Evolutionary conservation across 768 basidiomycete species (phyloP).

Genomic region (Calocybe gangraenosa): DNA sequence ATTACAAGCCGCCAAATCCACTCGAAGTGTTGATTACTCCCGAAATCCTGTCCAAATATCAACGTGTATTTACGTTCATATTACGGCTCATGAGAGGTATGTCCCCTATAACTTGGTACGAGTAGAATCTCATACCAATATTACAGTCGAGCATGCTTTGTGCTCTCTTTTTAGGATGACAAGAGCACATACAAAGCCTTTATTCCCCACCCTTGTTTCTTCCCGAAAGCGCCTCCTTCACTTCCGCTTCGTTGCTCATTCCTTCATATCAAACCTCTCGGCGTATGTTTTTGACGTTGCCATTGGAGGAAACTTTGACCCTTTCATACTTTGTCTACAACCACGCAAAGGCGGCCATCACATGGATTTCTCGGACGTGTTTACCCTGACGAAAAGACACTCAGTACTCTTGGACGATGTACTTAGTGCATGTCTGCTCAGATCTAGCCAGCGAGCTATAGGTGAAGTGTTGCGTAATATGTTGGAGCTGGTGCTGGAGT

Average conservation of each 20-base stretch:
- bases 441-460: conserved; percentile 61
- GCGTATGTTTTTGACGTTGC: conserved; percentile 79
- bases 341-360: conserved; percentile 14
- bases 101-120: conserved; percentile 11
- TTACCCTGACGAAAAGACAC: conserved; percentile 65
- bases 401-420: conserved; percentile 69
- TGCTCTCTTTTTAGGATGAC: conserved; percentile 65
- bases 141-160: conserved; percentile 62
- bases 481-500: conserved; percentile 63
- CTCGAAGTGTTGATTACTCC: conserved; percentile 70
- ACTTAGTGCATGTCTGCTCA: conserved; percentile 68
- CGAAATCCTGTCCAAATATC: conserved; percentile 77
- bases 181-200: conserved; percentile 32
- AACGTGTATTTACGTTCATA: conserved; percentile 76
- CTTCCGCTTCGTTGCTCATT: conserved; percentile 70
- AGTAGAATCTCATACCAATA: conserved; percentile 4
- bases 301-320: conserved; percentile 72
- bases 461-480: conserved; percentile 61
- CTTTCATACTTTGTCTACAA: conserved; percentile 49
- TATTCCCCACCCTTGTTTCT: conserved; percentile 56
- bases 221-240: conserved; percentile 54
- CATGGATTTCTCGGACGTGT: conserved; percentile 61
- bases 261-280: conserved; percentile 65
- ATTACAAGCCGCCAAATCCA: conserved; percentile 84
- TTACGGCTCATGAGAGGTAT: conserved; percentile 75